Base-by-base conservation (phyloP, 2,329 filamentous ascomycete genomes). In the Clonostachys solani region DNA sequence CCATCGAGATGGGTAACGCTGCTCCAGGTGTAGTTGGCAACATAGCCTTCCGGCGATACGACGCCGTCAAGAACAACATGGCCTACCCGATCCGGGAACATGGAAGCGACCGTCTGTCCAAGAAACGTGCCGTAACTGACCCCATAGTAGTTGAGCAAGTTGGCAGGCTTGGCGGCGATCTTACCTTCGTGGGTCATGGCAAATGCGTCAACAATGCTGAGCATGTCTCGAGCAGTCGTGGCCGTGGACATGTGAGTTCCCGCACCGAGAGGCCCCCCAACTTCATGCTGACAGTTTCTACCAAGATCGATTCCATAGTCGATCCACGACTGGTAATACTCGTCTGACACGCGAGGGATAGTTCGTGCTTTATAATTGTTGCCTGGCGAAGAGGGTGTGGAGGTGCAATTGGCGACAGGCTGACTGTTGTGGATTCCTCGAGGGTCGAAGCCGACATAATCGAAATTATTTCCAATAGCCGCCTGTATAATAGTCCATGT, bases 171-270 rank as follows among this genome's bases (percentile, higher is more conserved):
- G 16, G 35, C 35, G 16, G 35, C 35, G 12, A 13, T 37, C 6
- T 37, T 13, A 4, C 35, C 35, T 1, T 58, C 50, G 12, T 13
- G 4, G 40, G 62, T 83, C 52, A 81, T 72, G 53, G 84, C 77
- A 43, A 96, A 72, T 16, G 80, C 74, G 45, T 82, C 80, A 42
- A 83, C 83, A 54, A 82, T 81, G 50, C 83, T 78, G 33, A 78
- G 75, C 72, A 77, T 75, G 49, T 77, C 74, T 33, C 72, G 69
- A 10, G 71, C 74, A 1, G 71, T 73, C 52, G 75, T 72, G 0
- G 72, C 72, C 0, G 73, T 76, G 47, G 35, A 37, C 35, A 37
- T 37, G 35, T 37, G 35, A 37, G 35, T 13, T 37, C 35, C 35
- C 12, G 35, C 35, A 16, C 35, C 35, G 35, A 37, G 35, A 4